phyloP scores from a whole-genome alignment of 208 protist genomes.

The Tritrichomonas musculus region DNA sequence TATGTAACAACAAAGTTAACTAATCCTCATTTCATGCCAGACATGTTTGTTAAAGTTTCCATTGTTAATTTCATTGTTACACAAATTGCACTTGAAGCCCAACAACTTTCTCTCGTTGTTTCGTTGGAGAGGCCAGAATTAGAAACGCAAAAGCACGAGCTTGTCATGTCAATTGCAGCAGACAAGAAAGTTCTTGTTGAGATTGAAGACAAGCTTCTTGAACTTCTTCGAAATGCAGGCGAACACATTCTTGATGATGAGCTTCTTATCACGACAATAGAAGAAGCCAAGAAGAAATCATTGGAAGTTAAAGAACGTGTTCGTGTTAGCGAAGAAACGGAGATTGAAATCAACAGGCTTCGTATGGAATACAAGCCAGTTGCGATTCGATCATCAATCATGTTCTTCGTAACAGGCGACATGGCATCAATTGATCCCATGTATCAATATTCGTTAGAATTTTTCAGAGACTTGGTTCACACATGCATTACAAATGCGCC shows the following conservation, averaged over 20 bases:
- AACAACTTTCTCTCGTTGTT: not conserved
- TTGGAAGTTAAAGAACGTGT: constrained; percentile 81
- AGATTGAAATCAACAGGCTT: constrained; percentile 61
- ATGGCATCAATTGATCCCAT: constrained; percentile 90
- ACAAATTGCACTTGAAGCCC: constrained; percentile 9
- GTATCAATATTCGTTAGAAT: constrained; percentile 96
- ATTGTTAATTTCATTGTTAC: constrained; percentile 27
- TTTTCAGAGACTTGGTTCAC: constrained; percentile 86
- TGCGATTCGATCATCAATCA: constrained; percentile 78
- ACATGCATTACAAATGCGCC: not conserved
- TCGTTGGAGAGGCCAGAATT: constrained; percentile 72
- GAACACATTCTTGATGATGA: constrained; percentile 79
- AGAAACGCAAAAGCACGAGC: constrained; percentile 82
- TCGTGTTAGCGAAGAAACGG: constrained; percentile 60
- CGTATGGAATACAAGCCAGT: constrained; percentile 87
- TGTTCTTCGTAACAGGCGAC: constrained; percentile 94
- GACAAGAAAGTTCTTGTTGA: constrained; percentile 61
- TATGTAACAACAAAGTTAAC: constrained; percentile 67
- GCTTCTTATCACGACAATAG: constrained; percentile 77
- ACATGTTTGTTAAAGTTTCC: constrained; percentile 39
- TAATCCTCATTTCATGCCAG: constrained; percentile 64
- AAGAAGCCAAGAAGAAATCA: constrained; percentile 80
- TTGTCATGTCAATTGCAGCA: constrained; percentile 74
- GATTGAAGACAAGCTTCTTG: constrained; percentile 64
- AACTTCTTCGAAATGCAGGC: constrained; percentile 53